A percentile compares a stretch with the other conserved stretches of the same genome.
phyloP scores from a whole-genome alignment of 2,329 filamentous ascomycete genomes.

The Balansia obtecta region DNA sequence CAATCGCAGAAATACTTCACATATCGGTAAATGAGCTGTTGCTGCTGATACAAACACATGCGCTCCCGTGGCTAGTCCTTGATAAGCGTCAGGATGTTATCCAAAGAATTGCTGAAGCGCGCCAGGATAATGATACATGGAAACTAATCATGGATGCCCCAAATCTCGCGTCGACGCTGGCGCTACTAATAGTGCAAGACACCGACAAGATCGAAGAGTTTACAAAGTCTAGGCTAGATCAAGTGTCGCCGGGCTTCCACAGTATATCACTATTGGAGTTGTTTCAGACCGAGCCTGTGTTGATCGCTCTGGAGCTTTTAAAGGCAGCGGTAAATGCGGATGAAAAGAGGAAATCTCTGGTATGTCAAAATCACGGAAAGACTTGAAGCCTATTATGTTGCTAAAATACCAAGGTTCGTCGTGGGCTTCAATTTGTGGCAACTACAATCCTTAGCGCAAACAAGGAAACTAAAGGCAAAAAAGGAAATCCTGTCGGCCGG shows the following conservation, averaged over 20 bases:
- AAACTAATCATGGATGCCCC: constrained; percentile 38
- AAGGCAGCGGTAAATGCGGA: constrained; percentile 63
- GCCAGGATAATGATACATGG: constrained; percentile 54
- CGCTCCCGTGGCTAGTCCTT: constrained; percentile 76
- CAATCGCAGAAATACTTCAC: constrained; percentile 69
- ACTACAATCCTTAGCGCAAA: constrained; percentile 25
- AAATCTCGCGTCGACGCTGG: constrained; percentile 46
- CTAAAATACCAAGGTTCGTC: constrained; percentile 27
- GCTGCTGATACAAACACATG: constrained; percentile 63
- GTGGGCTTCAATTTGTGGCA: constrained; percentile 35
- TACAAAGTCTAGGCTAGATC: constrained; percentile 54
- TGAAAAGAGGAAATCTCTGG: constrained; percentile 41
- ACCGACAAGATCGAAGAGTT: constrained; percentile 46
- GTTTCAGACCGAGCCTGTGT: constrained; percentile 61
- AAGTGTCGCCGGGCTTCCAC: constrained; percentile 59
- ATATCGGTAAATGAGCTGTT: constrained; percentile 66
- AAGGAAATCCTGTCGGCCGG: constrained; percentile 46
- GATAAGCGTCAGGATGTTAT: constrained; percentile 68
- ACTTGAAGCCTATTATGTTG: neutral
- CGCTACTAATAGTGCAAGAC: constrained; percentile 46
- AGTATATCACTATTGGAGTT: constrained; percentile 53
- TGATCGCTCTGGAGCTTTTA: constrained; percentile 68
- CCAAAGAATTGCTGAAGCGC: constrained; percentile 65
- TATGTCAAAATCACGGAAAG: constrained; percentile 25
- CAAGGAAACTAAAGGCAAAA: constrained; percentile 33